Conservation (phyloP, 1,284 basidiomycete genomes). For the Sanguinoderma infundibulare region DNA sequence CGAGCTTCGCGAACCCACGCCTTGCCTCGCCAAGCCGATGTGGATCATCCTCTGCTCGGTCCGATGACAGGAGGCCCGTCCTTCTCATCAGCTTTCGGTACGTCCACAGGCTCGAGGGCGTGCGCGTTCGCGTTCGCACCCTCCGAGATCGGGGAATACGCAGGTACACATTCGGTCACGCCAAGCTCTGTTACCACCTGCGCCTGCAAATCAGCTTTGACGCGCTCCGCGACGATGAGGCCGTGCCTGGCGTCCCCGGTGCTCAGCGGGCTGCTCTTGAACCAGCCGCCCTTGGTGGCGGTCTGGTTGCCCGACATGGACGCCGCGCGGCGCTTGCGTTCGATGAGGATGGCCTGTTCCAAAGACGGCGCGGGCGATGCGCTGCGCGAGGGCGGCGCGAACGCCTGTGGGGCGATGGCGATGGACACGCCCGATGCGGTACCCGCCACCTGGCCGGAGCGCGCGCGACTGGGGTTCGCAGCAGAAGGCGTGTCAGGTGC, state of each 20-base stretch:
- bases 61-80: slow-evolving; percentile 40
- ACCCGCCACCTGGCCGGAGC: slow-evolving; percentile 9
- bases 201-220: slow-evolving; percentile 34
- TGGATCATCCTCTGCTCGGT: too few relatives aligned
- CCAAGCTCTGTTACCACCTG: neutral
- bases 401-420: slow-evolving; percentile 19
- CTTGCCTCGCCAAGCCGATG: neutral
- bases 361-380: slow-evolving; percentile 57
- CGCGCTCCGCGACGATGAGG: slow-evolving; percentile 46
- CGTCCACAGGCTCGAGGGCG: neutral
- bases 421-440: slow-evolving; percentile 6
- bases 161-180: too few relatives aligned
- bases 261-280: slow-evolving; percentile 71
- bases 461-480: slow-evolving; percentile 14
- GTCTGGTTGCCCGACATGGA: slow-evolving; percentile 30
- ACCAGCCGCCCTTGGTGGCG: slow-evolving; percentile 54
- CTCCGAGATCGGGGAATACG: neutral
- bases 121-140: neutral
- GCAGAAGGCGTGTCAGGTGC: slow-evolving; percentile 9
- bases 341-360: slow-evolving; percentile 60
- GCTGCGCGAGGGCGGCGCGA: slow-evolving; percentile 36
- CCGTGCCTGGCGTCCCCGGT: slow-evolving; percentile 42
- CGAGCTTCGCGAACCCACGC: neutral
- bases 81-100: slow-evolving; percentile 26
- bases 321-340: slow-evolving; percentile 53